Percentiles rank a stretch among this genome's conserved stretches.
These are phyloP conservation scores for Sisymbrium altissimum DNA, from an alignment of 345 rosid species.

Conservation along the genomic window DNA sequence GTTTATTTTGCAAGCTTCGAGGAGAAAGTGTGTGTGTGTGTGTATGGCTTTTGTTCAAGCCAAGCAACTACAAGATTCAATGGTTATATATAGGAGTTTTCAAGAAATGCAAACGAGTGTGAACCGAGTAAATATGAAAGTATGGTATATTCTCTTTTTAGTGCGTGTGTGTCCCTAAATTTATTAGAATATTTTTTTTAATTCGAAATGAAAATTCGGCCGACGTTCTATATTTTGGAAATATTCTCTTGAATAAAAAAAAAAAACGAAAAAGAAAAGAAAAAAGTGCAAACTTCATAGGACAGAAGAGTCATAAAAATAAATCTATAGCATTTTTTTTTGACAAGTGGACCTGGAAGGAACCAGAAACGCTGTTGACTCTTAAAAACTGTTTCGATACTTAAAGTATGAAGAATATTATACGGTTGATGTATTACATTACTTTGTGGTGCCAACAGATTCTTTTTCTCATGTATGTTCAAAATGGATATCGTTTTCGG, in stretches of 20 bases:
- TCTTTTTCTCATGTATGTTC: not conserved
- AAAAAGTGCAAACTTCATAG: conserved; percentile 1
- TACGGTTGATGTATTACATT: no score
- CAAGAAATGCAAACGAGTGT: not conserved
- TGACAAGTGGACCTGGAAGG: not conserved
- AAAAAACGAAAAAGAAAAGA: not conserved
- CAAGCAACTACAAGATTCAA: not conserved
- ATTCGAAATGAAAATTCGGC: not conserved
- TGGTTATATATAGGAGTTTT: not conserved
- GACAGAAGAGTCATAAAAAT: not conserved
- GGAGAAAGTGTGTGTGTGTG: not conserved
- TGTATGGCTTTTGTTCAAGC: not conserved
- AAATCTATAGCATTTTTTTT: not conserved
- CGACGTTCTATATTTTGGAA: conserved; percentile 13
- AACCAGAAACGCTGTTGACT: not conserved
- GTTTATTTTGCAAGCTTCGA: not conserved
- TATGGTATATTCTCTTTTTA: not conserved
- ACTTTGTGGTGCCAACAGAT: not conserved
- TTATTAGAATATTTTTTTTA: not conserved
- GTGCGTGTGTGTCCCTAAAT: not conserved
- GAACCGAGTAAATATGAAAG: not conserved
- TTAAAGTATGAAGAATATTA: no score
- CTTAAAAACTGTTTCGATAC: not conserved
- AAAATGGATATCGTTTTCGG: not conserved
- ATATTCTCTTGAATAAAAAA: not conserved